These are phyloP conservation scores for Leccinum imitatum DNA, from an alignment of 768 basidiomycete species.

Conservation along the genomic window DNA sequence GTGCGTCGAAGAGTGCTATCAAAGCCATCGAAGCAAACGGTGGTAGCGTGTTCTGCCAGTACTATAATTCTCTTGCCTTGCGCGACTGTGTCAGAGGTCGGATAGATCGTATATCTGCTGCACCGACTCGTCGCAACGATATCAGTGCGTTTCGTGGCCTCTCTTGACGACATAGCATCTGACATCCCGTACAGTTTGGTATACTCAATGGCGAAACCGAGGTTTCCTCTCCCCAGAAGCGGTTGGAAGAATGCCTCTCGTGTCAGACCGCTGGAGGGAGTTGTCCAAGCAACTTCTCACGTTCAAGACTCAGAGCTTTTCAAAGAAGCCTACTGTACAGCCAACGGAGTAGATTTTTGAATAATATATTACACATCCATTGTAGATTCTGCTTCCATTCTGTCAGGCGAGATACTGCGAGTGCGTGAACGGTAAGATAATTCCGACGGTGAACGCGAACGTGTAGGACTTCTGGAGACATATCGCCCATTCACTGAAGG, in stretches of 20 bases:
- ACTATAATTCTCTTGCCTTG: conserved; percentile 85
- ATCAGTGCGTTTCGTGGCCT: conserved; percentile 56
- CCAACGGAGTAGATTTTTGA: conserved; percentile 20
- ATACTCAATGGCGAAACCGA: conserved; percentile 67
- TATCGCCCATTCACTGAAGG: conserved; percentile 54
- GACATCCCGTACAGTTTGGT: conserved; percentile 58
- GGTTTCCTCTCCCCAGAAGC: conserved; percentile 70
- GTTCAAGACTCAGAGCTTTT: conserved; percentile 42
- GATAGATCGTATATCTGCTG: conserved; percentile 68
- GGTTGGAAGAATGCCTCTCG: conserved; percentile 57
- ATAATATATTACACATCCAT: conserved; percentile 16
- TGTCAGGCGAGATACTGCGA: conserved; percentile 57
- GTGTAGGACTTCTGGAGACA: conserved; percentile 64
- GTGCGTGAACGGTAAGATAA: conserved; percentile 54
- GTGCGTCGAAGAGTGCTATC: conserved; percentile 86
- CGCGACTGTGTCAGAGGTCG: conserved; percentile 74
- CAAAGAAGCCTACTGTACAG: conserved; percentile 25
- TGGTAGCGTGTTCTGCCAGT: conserved; percentile 85
- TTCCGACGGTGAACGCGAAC: conserved; percentile 38
- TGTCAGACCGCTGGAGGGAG: conserved; percentile 68
- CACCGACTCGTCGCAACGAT: conserved; percentile 82
- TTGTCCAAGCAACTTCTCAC: conserved; percentile 60
- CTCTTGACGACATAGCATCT: conserved; percentile 4
- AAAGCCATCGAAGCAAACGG: conserved; percentile 77
- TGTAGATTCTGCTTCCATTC: conserved; percentile 43